These are phyloP conservation scores for Torulaspora maleeae DNA, from an alignment of 805 yeast species.

Conservation along the genomic window DNA sequence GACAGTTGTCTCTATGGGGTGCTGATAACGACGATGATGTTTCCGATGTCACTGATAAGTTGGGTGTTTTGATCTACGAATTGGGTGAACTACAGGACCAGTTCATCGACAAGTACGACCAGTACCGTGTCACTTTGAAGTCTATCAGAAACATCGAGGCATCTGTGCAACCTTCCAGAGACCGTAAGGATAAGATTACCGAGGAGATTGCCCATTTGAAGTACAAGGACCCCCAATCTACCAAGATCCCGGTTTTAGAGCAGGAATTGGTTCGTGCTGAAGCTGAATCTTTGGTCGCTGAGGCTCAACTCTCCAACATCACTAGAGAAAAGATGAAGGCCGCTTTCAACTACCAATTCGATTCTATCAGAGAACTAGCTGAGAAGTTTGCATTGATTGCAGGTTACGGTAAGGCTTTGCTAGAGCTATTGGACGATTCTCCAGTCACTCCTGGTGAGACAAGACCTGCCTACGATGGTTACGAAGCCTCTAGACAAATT, in stretches of 20 bases:
- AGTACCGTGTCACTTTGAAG: conserved; percentile 93
- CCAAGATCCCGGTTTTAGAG: conserved; percentile 91
- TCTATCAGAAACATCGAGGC: conserved; percentile 94
- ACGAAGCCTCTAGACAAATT: conserved; percentile 96
- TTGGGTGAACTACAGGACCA: conserved; percentile 98
- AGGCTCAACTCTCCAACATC: conserved; percentile 96
- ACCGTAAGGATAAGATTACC: conserved; percentile 94
- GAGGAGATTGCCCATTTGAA: conserved; percentile 96
- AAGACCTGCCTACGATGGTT: conserved; percentile 97
- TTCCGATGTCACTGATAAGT: conserved; percentile 92
- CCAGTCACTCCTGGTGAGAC: conserved; percentile 99
- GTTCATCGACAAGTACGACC: conserved; percentile 96
- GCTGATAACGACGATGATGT: conserved; percentile 97
- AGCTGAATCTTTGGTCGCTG: conserved; percentile 98
- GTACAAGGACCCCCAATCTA: conserved; percentile 97
- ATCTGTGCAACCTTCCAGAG: conserved; percentile 96
- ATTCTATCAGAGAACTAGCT: conserved; percentile 88
- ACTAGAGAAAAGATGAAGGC: conserved; percentile 98
- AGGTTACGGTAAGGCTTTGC: conserved; percentile 95
- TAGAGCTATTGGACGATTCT: conserved; percentile 92
- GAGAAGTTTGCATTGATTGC: conserved; percentile 97
- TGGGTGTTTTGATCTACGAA: conserved; percentile 93
- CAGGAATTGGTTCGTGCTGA: conserved; percentile 98
- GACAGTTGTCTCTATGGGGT: conserved; percentile 97
- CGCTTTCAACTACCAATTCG: conserved; percentile 94